Evolutionary conservation across 768 basidiomycete genomes (phyloP).

Genomic region (Hericium rajendrae): DNA sequence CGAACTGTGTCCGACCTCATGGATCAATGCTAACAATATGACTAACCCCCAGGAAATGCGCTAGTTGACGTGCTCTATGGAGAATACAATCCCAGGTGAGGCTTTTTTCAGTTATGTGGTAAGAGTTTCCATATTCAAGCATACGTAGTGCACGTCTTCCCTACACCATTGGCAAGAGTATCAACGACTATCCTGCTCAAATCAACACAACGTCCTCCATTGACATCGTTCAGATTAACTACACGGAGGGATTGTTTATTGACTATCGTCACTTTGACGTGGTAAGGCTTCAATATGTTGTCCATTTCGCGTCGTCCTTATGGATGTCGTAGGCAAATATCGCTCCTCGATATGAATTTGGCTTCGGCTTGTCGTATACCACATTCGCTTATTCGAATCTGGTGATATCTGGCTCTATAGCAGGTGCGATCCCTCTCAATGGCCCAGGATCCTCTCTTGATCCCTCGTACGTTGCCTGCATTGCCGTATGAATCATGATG

Average conservation of each 20-base stretch:
- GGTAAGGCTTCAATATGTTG: not conserved
- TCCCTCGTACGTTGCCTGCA: constrained; percentile 29
- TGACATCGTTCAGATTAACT: constrained; percentile 13
- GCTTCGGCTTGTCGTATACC: constrained; percentile 84
- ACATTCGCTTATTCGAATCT: constrained; percentile 63
- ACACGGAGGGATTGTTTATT: constrained; percentile 17
- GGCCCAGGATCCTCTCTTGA: constrained; percentile 43
- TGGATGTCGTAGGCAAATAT: constrained; percentile 43
- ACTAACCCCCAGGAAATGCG: constrained; percentile 29
- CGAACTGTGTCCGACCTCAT: too few relatives aligned
- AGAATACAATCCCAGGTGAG: constrained; percentile 47
- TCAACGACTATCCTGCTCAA: constrained; percentile 38
- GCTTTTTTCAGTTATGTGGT: not conserved
- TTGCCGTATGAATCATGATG: not conserved
- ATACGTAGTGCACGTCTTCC: constrained; percentile 39
- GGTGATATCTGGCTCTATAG: constrained; percentile 15
- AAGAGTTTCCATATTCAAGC: not conserved
- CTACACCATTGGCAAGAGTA: constrained; percentile 59
- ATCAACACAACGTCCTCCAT: constrained; percentile 15
- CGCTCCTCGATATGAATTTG: constrained; percentile 79
- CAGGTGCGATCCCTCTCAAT: constrained; percentile 32
- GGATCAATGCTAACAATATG: not conserved
- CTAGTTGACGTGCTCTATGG: constrained; percentile 75
- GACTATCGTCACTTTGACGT: constrained; percentile 33
- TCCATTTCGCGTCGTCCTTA: not conserved